Evolutionary conservation across 768 basidiomycete genomes (phyloP), one percentile per base, ranked within the genome.

Genomic region (Collybiopsis confluens): DNA sequence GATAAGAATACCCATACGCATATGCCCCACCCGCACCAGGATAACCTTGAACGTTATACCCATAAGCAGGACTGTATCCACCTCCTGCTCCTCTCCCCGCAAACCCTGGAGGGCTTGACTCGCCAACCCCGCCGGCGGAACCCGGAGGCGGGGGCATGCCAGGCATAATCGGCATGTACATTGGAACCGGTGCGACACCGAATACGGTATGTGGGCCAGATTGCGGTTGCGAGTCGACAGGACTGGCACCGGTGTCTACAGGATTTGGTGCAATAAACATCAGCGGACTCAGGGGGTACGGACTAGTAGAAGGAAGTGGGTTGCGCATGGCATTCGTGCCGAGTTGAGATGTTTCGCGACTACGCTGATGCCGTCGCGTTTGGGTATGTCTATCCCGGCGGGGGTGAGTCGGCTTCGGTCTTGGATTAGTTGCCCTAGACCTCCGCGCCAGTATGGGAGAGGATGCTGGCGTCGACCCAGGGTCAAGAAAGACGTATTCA

Each of bases 151-250:
- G 47, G 37, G 47, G 47, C 9, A 46, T 46, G 18, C 45, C 45
- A 48, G 47, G 47, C 35, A 48, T 30, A 23, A 48, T 48, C 3
- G 47, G 37, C 47, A 48, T 48, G 23, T 48, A 48, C 35, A 48
- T 33, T 6, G 30, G 30, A 33, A 33, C 33, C 23, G 47, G 47
- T 4, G 47, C 37, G 1, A 48, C 35, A 37, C 47, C 47, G 23
- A 35, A 48, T 21, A 48, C 47, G 18, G 47, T 35, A 21, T 30
- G 47, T 11, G 47, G n/a, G 18, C 47, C 35, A 48, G 33, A 35
- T 23, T 48, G 47, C 9, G 47, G 35, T 36, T 48, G 47, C 20
- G 47, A 21, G 7, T 33, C n/a, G 30, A 33, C 30, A 36, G 21
- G 21, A 23, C 47, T 33, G 5, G 7, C 35, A 15, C 33, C 20